Base-by-base conservation (phyloP, 257 asterid species). In the Apocynum venetum region DNA sequence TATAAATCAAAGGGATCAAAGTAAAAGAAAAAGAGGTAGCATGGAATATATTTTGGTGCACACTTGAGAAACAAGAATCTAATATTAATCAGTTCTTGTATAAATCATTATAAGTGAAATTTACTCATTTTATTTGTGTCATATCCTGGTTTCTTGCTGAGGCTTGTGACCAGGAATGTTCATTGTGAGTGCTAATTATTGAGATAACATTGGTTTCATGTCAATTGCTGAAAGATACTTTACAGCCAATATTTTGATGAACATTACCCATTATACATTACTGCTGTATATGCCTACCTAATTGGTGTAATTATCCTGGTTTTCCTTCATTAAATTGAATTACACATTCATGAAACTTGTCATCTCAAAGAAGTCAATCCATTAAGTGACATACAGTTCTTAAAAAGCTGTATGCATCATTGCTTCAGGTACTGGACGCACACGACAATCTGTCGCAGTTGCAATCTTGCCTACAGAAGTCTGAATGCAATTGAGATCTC, bases 371-470 rank as follows among this genome's bases (percentile, higher is more conserved):
- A 17, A 17, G 25, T 56, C 61, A 17, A 14, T 51, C 59, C 59
- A 12, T 49, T 31, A n/a, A 1, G 15, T 49, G 69, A 40, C 31
- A 2, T 47, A 14, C 31, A 25, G 31, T 25, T 25, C 31, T 25
- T 25, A 25, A 25, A 25, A 8, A n/a, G 11, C 36, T 47, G n/a
- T 48, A 12, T 49, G 19, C 35, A 49, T 44, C 48, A 46, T 71
- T 53, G 49, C 71, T 82, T 77, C 89, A 93, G 99, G 90, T 93
- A 93, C 75, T 89, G 96, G 99, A 73, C 86, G 8, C 98, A 95
- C 73, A 88, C 94, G 2, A 89, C 88, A 83, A 87, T 17, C 15
- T 95, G 97, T 77, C 85, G 86, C 64, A 95, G 97, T 69, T 93
- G 98, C 90, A 91, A 78, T 36, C 14, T 46, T 1, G 99, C 97